Evolutionary conservation across 192 early-diverging fungal species (phyloP), one percentile per base, ranked within the genome.

Genomic region (Kappamyces sp.): DNA sequence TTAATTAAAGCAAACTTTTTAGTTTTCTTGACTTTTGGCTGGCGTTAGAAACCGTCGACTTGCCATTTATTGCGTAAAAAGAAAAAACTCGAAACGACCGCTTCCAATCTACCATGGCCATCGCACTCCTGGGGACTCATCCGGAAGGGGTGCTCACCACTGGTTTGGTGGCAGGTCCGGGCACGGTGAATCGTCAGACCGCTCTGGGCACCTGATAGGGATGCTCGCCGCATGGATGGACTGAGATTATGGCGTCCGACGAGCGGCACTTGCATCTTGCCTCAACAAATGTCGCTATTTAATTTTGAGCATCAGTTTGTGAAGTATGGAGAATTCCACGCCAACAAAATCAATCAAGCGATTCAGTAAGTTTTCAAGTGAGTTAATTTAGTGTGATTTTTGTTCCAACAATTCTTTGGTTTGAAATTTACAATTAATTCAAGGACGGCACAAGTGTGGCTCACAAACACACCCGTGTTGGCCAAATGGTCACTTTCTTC

Each of bases 1-100:
- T 98, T 98, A 43, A 94, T 91, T 49, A 85, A 76, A 34, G 87
- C 95, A 72, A 98, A 96, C 80, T 94, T 91, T 75, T 89, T 85
- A 38, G 92, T 94, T 61, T 80, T 87, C 59, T 85, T 93, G 14
- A 89, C 89, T 72, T 95, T 98, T 45, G 86, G 90, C 91, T 65
- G 12, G 22, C 51, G 14, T 33, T 22, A 6, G 8, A 8, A 8
- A 5, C 6, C 32, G 52, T 4, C 32, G 22, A 5, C 7, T 43
- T 33, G 34, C 11, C 35, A 37, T 52, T n/a, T n/a, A n/a, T 52
- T 52, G 14, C 11, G 7, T 37, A 55, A 55, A 55, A 55, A 55
- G 33, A 55, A 53, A 32, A 39, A 55, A 55, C 6, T 7, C 8
- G 22, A 49, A n/a, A n/a, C n/a, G n/a, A n/a, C n/a, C n/a, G n/a